Evolutionary conservation across 2,329 filamentous ascomycete species (phyloP).

Genomic region (Phoma sp.): DNA sequence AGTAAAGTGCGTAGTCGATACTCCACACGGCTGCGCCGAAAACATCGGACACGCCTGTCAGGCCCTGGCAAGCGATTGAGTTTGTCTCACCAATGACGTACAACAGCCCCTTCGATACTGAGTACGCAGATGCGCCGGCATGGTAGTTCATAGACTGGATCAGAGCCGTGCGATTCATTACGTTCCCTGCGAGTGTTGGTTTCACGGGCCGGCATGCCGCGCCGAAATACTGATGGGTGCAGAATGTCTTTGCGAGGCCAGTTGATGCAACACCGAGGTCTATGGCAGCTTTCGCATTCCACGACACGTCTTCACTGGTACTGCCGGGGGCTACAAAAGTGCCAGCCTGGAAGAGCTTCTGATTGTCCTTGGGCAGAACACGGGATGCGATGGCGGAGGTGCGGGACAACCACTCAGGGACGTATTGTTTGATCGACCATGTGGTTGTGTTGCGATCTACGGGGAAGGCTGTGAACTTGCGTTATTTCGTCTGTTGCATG

Average conservation of each 20-base stretch:
- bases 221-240: conserved; percentile 28
- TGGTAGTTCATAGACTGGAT: conserved; percentile 58
- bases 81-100: conserved; percentile 69
- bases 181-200: conserved; percentile 63
- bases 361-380: conserved; percentile 3
- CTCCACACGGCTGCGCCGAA: conserved; percentile 72
- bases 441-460: conserved; percentile 23
- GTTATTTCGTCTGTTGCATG: no score
- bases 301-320: conserved; percentile 15
- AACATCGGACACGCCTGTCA: conserved; percentile 67
- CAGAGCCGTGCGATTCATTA: conserved; percentile 68
- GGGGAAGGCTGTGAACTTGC: conserved; percentile 16
- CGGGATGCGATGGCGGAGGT: conserved; percentile 14
- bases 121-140: conserved; percentile 49
- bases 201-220: conserved; percentile 21
- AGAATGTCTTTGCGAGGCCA: conserved; percentile 21
- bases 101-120: conserved; percentile 53
- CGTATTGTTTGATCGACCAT: conserved; percentile 19
- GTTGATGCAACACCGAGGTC: conserved; percentile 18
- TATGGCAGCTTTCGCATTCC: conserved; percentile 23
- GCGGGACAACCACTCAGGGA: conserved; percentile 23
- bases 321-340: conserved; percentile 21
- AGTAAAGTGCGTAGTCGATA: conserved; percentile 67
- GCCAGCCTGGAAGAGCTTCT: conserved; percentile 24
- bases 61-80: conserved; percentile 67